Evolutionary conservation across 2,329 filamentous ascomycete genomes (phyloP).

Genomic region (Penicillium oxalicum): DNA sequence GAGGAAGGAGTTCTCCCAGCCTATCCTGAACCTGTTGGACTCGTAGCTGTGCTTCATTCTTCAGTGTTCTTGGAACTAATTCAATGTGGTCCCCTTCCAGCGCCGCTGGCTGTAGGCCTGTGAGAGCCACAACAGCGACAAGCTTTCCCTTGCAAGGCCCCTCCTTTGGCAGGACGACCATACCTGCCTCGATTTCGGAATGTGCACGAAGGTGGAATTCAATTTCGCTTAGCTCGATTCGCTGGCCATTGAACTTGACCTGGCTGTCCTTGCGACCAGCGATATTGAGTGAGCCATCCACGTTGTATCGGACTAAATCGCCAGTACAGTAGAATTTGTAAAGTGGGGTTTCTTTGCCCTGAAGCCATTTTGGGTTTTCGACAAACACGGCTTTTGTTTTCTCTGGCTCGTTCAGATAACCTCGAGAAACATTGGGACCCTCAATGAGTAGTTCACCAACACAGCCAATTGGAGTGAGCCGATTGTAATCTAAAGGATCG

Average conservation of each 20-base stretch:
- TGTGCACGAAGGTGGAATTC: background rate
- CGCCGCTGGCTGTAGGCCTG: background rate
- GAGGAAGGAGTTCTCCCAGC: conserved; percentile 41
- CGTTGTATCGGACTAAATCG: conserved; percentile 16
- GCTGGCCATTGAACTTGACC: conserved; percentile 3
- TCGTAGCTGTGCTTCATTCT: background rate
- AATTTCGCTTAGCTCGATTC: conserved; percentile 3
- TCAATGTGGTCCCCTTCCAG: background rate
- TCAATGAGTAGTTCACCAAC: conserved; percentile 41
- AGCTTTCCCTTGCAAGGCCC: background rate
- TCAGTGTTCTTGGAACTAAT: background rate
- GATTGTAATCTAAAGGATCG: conserved; percentile 20
- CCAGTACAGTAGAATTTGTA: conserved; percentile 16
- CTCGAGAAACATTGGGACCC: conserved; percentile 36
- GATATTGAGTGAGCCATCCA: conserved; percentile 13
- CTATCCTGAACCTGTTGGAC: conserved; percentile 50
- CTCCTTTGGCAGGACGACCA: background rate
- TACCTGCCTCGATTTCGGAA: background rate
- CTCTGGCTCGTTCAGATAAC: conserved; percentile 30
- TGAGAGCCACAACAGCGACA: background rate
- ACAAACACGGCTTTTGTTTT: conserved; percentile 23
- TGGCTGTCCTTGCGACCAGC: conserved; percentile 3
- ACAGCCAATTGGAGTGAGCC: conserved; percentile 31
- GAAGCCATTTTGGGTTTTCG: conserved; percentile 15
- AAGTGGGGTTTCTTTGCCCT: background rate